Evolutionary conservation across 306 rosid species (phyloP).

Genomic region (Castanospermum australe): DNA sequence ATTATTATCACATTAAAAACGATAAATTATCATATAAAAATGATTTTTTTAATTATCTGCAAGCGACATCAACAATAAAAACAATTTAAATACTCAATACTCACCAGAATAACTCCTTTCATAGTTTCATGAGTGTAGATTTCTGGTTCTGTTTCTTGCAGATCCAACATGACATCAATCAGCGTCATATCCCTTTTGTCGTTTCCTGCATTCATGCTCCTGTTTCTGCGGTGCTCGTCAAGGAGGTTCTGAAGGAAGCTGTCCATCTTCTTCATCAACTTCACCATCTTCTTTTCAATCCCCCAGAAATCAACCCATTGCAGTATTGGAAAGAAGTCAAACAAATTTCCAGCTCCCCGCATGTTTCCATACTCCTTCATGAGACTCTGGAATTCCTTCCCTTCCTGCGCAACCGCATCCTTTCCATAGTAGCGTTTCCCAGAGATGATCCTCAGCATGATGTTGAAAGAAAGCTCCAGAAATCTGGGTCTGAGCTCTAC

Average conservation of each 20-base stretch:
- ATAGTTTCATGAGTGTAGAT: conserved; percentile 30
- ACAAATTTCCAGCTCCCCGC: no score
- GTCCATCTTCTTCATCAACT: conserved; percentile 15
- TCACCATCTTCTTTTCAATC: conserved; percentile 31
- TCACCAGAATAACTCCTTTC: conserved; percentile 35
- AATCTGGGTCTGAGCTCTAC: conserved; percentile 20
- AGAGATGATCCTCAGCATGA: conserved; percentile 41
- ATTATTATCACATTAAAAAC: no score
- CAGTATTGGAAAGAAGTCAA: conserved; percentile 26
- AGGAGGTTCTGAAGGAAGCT: conserved; percentile 25
- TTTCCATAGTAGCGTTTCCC: conserved; percentile 45
- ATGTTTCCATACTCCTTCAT: no score
- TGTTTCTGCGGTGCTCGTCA: conserved; percentile 23
- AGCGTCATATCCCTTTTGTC: conserved; percentile 10
- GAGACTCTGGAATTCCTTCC: conserved; percentile 14
- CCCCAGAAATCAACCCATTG: conserved; percentile 27
- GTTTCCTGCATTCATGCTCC: no score
- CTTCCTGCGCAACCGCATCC: conserved; percentile 9
- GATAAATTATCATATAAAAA: no score
- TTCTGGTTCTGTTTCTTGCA: conserved; percentile 18
- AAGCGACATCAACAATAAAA: no score
- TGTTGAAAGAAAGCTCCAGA: conserved; percentile 26
- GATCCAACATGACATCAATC: conserved; percentile 23
- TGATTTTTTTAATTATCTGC: no score
- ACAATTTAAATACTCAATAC: background rate